Evolutionary conservation across 331 rosid species (phyloP), one percentile per base, ranked within the genome.

Genomic region (Malus hybrid): DNA sequence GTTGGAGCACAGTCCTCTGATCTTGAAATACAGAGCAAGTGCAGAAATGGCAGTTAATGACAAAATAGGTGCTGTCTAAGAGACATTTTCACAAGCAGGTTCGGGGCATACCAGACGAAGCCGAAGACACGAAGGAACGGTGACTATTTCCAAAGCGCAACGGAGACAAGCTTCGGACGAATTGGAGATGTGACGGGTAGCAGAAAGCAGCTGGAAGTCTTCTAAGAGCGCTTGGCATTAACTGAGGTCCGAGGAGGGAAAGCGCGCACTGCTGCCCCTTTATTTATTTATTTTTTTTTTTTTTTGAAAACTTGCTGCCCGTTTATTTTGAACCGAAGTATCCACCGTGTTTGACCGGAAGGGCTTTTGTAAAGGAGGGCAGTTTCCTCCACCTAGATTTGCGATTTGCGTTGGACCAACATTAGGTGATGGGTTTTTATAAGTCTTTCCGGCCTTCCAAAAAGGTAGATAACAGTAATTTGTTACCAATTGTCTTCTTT

Each of bases 21-120:
- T 78, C 85, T 82, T 79, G 79, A 76, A 85, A 84, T 63, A 69
- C 50, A 79, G 64, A 71, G 83, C 81, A 84, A 64, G 6, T 48
- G 55, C 31, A 72, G 7, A 74, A 64, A 22, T 22, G 18, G 32
- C 19, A 65, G 81, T 80, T 18, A 59, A 77, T 63, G 19, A 11
- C 44, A 73, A 63, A 29, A 24, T 7, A 55, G 29, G 29, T 28
- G 29, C 28, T 28, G 32, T 67, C 22, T 75, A 33, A 14, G 64
- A 71, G 67, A 42, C 73, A 83, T 71, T 83, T 71, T 67, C 76
- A 70, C 86, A 72, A 79, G 79, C 80, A 79, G 39, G 18, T 59
- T 10, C 46, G 7, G 34, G 77, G 56, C 77, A 72, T 29, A 83
- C 86, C 83, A 61, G 78, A 11, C 27, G 68, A 65, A 6, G 24